phyloP scores from a whole-genome alignment of 192 early-diverging fungal species.

The Obelidium mucronatum region DNA sequence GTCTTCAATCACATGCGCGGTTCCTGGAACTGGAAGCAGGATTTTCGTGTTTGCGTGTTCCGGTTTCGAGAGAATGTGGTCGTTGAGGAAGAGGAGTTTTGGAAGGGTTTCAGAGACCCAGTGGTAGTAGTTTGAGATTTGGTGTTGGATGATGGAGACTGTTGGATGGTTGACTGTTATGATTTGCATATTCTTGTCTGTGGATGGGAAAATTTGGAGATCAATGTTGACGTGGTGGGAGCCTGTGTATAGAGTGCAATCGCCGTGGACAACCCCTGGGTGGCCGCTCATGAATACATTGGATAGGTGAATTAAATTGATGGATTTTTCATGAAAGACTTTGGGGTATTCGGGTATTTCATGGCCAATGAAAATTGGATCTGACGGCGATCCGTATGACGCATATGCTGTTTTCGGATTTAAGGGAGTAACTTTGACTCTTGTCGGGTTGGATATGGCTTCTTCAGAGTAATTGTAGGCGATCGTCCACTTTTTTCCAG shows the following conservation, averaged over 20 bases:
- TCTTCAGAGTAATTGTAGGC: slow-evolving; percentile 26
- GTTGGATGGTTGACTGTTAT: not conserved
- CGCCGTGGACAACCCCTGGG: slow-evolving; percentile 18
- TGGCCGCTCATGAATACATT: slow-evolving; percentile 26
- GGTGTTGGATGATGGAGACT: slow-evolving; percentile 32
- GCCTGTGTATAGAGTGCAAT: slow-evolving; percentile 31
- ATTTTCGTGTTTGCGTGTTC: not conserved
- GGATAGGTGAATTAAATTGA: slow-evolving; percentile 7
- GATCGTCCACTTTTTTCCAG: slow-evolving; percentile 20
- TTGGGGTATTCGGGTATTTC: slow-evolving; percentile 3
- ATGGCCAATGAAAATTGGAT: slow-evolving; percentile 17
- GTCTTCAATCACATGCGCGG: not conserved
- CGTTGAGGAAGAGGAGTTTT: slow-evolving; percentile 28
- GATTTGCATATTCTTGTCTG: not conserved
- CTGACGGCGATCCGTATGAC: slow-evolving; percentile 5
- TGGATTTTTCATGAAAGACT: slow-evolving; percentile 13
- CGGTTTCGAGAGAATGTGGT: slow-evolving; percentile 2
- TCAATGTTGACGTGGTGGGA: slow-evolving; percentile 31
- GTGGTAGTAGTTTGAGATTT: slow-evolving; percentile 37
- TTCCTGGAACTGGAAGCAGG: slow-evolving; percentile 13
- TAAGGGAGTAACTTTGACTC: not conserved
- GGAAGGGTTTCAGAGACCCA: slow-evolving; percentile 29
- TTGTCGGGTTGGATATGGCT: slow-evolving; percentile 5
- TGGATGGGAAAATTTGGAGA: slow-evolving; percentile 14
- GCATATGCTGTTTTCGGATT: slow-evolving; percentile 20